Percentiles rank a stretch among this genome's conserved stretches.
Conservation (phyloP, 129 eudicot genomes). For the Sambucus nigra region DNA sequence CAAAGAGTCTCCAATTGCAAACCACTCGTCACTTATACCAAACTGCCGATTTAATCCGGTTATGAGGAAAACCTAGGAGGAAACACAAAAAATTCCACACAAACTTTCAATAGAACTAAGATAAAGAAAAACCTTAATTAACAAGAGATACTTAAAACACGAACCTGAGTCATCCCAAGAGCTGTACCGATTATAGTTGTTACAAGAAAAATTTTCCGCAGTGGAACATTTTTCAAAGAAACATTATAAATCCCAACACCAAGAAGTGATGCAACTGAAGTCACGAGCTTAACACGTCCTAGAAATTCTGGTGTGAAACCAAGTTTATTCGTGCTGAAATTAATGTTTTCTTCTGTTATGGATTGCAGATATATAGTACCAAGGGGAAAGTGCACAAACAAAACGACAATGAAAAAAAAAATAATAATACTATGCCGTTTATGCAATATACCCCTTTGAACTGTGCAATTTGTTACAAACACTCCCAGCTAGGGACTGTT, state of each 20-base stretch:
- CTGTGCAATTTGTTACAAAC: no score
- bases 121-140: background rate
- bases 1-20: slow-evolving; percentile 92
- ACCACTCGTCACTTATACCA: slow-evolving; percentile 97
- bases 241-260: slow-evolving; percentile 97
- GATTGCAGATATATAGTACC: no score
- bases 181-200: slow-evolving; percentile 74
- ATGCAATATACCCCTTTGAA: no score
- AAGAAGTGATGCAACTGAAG: slow-evolving; percentile 84
- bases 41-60: slow-evolving; percentile 81
- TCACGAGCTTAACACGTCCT: slow-evolving; percentile 92
- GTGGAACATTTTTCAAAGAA: slow-evolving; percentile 62
- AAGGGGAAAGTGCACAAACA: no score
- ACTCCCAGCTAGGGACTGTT: no score
- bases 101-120: background rate
- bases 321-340: slow-evolving; percentile 77
- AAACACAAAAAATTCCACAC: slow-evolving; percentile 1
- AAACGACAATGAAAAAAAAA: no score
- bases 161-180: slow-evolving; percentile 91
- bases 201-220: slow-evolving; percentile 63
- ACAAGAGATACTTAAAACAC: background rate
- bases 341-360: background rate
- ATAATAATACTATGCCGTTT: no score
- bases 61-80: slow-evolving; percentile 65
- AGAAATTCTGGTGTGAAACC: slow-evolving; percentile 92